phyloP scores from a whole-genome alignment of 2,329 filamentous ascomycete species.

The Gaeumannomyces sp. region DNA sequence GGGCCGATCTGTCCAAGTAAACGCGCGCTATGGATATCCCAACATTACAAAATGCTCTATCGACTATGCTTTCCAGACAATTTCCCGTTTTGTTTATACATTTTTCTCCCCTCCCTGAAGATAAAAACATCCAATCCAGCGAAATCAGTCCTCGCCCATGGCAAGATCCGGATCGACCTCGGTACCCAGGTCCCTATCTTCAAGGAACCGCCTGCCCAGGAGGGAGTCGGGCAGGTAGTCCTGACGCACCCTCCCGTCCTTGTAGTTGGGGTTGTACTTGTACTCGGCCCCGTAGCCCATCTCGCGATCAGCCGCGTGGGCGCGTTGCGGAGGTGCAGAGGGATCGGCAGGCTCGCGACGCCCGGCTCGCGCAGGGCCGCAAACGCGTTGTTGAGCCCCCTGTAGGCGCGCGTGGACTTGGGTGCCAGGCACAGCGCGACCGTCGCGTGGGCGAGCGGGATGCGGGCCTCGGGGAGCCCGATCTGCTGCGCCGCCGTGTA shows the following conservation, averaged over 20 bases:
- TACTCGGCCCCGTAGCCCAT: slow-evolving; percentile 86
- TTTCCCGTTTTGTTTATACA: neutral
- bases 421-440: slow-evolving; percentile 74
- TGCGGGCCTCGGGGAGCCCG: slow-evolving; percentile 89
- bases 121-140: neutral
- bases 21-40: neutral
- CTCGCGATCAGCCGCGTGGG: slow-evolving; percentile 88
- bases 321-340: slow-evolving; percentile 83
- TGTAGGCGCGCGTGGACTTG: slow-evolving; percentile 83
- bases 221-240: slow-evolving; percentile 83
- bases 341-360: slow-evolving; percentile 73
- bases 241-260: slow-evolving; percentile 74
- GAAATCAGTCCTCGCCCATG: slow-evolving; percentile 19
- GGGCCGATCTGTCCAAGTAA: neutral
- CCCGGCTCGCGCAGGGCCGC: slow-evolving; percentile 77
- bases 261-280: slow-evolving; percentile 93
- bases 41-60: neutral
- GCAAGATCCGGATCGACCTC: slow-evolving; percentile 66
- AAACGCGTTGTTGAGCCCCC: slow-evolving; percentile 74
- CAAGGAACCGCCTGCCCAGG: slow-evolving; percentile 65
- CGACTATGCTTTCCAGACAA: too few species aligned
- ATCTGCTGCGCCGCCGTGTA: slow-evolving; percentile 89
- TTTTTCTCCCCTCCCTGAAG: too few species aligned
- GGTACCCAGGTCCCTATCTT: slow-evolving; percentile 72
- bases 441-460: slow-evolving; percentile 81